Base-by-base conservation (phyloP, 192 early-diverging fungal species). In the Podila verticillata region DNA sequence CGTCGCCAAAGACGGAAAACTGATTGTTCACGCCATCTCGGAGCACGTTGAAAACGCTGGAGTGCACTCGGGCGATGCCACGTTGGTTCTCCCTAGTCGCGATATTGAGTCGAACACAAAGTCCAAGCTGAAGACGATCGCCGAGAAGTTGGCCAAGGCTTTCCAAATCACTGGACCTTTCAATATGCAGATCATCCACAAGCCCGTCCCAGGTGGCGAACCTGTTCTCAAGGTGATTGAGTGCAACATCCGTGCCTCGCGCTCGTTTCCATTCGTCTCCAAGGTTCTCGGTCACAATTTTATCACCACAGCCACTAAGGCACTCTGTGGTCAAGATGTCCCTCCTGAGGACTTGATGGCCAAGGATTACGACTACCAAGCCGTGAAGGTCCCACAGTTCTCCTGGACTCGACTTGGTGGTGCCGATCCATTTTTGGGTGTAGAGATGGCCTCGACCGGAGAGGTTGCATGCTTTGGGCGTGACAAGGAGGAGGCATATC, bases 371-470 rank as follows among this genome's bases (percentile, higher is more conserved):
- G 83, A 83, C 31, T 97, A 95, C 88, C 91, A 94, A 19, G 95
- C 93, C 7, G 90, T 98, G 75, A 99, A 99, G 87, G 95, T 94
- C 34, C 96, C 96, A 31, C 93, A 98, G 73, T 99, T 99, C 89
- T 92, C 90, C 48, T 99, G 95, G 94, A 98, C 95, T 51, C 95
- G 98, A 47, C 86, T 99, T 35, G 92, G 89, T 5, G 96, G 98
- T 48, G 98, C 98, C 22, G 98, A 99, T 73, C 96, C 97, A 47
- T 92, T 97, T 86, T 87, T 99, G 39, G 96, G 96, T 64, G 98
- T 99, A 61, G 98, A 99, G 85, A 99, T 99, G 98, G 93, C 96
- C 26, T 96, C 94, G 17, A 99, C 97, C 4, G 97, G 97, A 63
- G 97, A 99, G 87, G 96, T 99, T 19, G 97, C 97, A 0, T 97